phyloP scores from a whole-genome alignment of 208 protist genomes.

The Tritrichomonas musculus region DNA sequence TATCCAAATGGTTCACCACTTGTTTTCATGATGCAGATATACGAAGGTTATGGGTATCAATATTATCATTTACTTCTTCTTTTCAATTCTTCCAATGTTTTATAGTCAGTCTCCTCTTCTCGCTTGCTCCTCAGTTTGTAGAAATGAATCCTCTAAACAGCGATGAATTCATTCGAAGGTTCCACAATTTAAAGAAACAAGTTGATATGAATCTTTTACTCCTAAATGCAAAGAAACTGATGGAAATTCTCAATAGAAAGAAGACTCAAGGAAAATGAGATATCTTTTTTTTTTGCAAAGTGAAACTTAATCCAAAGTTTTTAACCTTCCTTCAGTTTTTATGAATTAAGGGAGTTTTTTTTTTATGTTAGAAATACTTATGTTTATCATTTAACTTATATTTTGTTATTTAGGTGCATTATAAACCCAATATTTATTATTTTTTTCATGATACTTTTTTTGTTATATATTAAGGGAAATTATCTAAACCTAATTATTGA shows the following conservation, averaged over 20 bases:
- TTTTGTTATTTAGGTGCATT: no score
- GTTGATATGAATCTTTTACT: not conserved
- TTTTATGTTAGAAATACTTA: no score
- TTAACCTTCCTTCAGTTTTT: no score
- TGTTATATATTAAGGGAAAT: no score
- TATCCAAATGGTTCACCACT: not conserved
- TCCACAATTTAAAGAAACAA: not conserved
- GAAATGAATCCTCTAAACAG: constrained; percentile 22
- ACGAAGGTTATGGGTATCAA: not conserved
- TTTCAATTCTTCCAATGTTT: constrained; percentile 34
- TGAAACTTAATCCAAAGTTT: no score
- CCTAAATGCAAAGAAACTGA: not conserved
- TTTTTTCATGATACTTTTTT: no score
- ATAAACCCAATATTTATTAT: no score
- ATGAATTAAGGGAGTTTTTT: no score
- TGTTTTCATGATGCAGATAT: not conserved
- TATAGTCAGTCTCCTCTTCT: not conserved
- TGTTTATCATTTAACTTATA: no score
- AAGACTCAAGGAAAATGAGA: not conserved
- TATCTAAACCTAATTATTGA: no score
- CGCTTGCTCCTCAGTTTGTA: not conserved
- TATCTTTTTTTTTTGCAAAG: no score
- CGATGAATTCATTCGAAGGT: constrained; percentile 11
- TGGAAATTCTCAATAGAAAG: not conserved
- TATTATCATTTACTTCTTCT: not conserved